phyloP scores from a whole-genome alignment of 306 rosid species.

The Adenanthera pavonina region DNA sequence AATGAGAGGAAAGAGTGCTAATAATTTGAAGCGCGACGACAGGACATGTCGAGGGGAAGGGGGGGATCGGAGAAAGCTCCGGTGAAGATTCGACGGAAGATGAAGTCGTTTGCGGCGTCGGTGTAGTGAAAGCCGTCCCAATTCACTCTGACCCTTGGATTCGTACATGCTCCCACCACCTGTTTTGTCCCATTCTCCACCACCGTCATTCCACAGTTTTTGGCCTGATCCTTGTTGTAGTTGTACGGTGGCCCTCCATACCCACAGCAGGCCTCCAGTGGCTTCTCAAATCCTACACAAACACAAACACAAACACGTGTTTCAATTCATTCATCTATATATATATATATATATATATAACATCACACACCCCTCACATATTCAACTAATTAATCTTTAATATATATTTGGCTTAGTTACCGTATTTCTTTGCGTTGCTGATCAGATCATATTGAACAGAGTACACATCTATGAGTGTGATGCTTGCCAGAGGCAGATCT shows the following conservation, averaged over 20 bases:
- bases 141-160: not conserved
- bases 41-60: not conserved
- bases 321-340: too few relatives aligned
- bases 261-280: not conserved
- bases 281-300: slow-evolving; percentile 1
- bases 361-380: too few relatives aligned
- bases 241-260: not conserved
- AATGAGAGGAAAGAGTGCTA: too few relatives aligned
- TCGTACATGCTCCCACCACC: not conserved
- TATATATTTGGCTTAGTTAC: not conserved
- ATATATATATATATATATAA: too few relatives aligned
- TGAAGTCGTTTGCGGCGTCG: not conserved
- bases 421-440: not conserved
- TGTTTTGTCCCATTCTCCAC: not conserved
- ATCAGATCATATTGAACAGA: not conserved
- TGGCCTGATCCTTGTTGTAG: not conserved
- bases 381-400: too few relatives aligned
- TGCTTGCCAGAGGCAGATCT: not conserved
- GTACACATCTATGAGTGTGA: not conserved
- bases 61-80: not conserved
- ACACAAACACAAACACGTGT: not conserved
- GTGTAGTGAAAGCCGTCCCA: not conserved
- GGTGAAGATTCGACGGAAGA: not conserved
- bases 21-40: too few relatives aligned
- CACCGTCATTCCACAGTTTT: not conserved